Base-by-base conservation (phyloP, 345 rosid species). In the Gossypium ekmanianum region DNA sequence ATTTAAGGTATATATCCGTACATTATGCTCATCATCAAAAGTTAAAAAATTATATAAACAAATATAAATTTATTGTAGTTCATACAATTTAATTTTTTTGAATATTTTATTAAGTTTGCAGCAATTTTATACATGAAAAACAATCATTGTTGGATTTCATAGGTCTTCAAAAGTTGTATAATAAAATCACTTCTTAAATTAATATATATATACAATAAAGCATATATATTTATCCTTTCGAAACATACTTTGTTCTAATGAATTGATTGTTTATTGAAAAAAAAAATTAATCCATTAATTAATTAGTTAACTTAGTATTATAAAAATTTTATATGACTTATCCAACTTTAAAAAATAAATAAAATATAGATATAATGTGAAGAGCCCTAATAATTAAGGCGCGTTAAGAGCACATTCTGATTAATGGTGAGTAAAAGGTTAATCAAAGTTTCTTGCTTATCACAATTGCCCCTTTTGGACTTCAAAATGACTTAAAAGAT, bases 71-170 rank as follows among this genome's bases (percentile, higher is more conserved):
- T 20, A 18, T 45, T 22, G 71, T 44, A 39, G 29, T 44, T 66
- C 34, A 20, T 20, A 66, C 34, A 20, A 20, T 66, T 45, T 45
- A 12, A 5, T 20, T 67, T 44, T 22, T 22, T 12, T 18, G 41
- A 68, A 68, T 48, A 47, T 47, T 13, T 48, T 47, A 68, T 48
- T 24, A 66, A 18, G 52, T 43, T 20, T 22, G 43, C 57, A 20
- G 12, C 41, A 68, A 22, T 48, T 54, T 68, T 68, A 47, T 48
- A 55, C 34, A 61, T 17, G 55, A 39, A 47, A 29, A 66, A 24
- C 41, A 71, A 79, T 64, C 56, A 71, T 57, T 64, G 51, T 56
- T 34, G 50, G 44, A 75, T 75, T 57, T 68, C 74, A 14, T 71
- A 7, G 39, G 17, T 65, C 62, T 64, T 50, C 59, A 50, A 71